Conservation (phyloP, 2,329 filamentous ascomycete genomes). For the Ophiostoma triangulosporum region DNA sequence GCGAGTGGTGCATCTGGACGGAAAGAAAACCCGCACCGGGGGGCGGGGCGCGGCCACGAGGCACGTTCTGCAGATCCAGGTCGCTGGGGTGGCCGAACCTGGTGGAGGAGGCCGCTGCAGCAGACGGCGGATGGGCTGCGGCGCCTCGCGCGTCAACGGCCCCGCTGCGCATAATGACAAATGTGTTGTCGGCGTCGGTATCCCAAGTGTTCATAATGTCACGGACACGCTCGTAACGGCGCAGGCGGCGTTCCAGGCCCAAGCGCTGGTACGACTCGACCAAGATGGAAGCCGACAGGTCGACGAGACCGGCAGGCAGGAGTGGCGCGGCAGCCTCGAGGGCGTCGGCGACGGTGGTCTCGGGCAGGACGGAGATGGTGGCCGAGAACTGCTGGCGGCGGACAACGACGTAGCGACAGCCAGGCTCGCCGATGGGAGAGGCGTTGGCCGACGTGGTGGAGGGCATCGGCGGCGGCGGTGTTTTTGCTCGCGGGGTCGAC, state of each 20-base stretch:
- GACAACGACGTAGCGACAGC: neutral
- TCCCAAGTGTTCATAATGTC: constrained; percentile 94
- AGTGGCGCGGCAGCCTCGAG: constrained; percentile 50
- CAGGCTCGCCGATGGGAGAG: neutral
- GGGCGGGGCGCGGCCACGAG: constrained; percentile 40
- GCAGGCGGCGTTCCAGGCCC: constrained; percentile 68
- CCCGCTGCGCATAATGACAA: constrained; percentile 42
- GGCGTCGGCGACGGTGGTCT: constrained; percentile 63
- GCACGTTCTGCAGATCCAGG: constrained; percentile 52
- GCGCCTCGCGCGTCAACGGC: constrained; percentile 28
- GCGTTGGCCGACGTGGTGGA: neutral
- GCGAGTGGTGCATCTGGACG: constrained; percentile 66
- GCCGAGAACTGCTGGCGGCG: constrained; percentile 56
- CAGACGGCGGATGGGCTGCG: neutral
- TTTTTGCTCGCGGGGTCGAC: neutral
- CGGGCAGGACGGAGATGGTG: constrained; percentile 55
- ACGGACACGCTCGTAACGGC: constrained; percentile 73
- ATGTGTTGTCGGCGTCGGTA: constrained; percentile 58
- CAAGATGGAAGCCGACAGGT: constrained; percentile 53
- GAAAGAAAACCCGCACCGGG: constrained; percentile 44
- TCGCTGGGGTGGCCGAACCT: constrained; percentile 28
- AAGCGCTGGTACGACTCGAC: constrained; percentile 63
- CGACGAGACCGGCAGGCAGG: constrained; percentile 53
- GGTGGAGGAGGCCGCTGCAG: neutral
- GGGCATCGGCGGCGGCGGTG: neutral